Conservation (phyloP, 106 monocot genomes). For the Allium fistulosum region DNA sequence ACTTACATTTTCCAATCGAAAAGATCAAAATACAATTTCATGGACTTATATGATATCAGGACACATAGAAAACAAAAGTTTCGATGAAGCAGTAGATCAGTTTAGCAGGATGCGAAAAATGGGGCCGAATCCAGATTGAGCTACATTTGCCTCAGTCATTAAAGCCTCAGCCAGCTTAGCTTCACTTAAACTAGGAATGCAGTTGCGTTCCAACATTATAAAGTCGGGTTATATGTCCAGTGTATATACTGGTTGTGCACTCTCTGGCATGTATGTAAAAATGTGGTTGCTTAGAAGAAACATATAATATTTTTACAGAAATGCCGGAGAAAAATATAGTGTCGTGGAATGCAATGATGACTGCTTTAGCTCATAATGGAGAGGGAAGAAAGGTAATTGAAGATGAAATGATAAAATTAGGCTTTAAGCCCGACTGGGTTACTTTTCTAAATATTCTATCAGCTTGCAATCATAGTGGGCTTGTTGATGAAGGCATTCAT, state of each 20-base stretch:
- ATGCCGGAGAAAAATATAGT: conserved; percentile 64
- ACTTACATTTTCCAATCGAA: conserved; percentile 30
- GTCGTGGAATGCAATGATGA: conserved; percentile 73
- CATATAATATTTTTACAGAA: too few relatives aligned
- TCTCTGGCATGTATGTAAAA: conserved; percentile 82
- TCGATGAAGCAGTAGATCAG: conserved; percentile 50
- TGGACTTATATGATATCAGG: conserved; percentile 86
- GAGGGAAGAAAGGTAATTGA: conserved; percentile 44
- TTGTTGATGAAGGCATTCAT: conserved; percentile 56
- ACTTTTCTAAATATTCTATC: conserved; percentile 60
- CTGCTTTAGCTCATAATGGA: conserved; percentile 77
- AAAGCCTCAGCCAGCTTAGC: conserved; percentile 51
- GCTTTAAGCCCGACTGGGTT: conserved; percentile 49
- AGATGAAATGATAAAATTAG: conserved; percentile 33
- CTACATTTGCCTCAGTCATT: conserved; percentile 58
- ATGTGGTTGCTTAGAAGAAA: conserved; percentile 74
- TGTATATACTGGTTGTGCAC: conserved; percentile 56
- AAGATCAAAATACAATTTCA: conserved; percentile 40
- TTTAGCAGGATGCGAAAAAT: conserved; percentile 57
- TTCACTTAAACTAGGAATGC: conserved; percentile 52
- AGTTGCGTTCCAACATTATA: conserved; percentile 51
- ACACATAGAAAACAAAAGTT: conserved; percentile 41
- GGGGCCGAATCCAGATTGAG: conserved; percentile 36
- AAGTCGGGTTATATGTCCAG: conserved; percentile 42
- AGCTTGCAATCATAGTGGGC: conserved; percentile 80